Evolutionary conservation across 2,329 filamentous ascomycete genomes (phyloP).

Genomic region (Aspergillus transmontanensis): DNA sequence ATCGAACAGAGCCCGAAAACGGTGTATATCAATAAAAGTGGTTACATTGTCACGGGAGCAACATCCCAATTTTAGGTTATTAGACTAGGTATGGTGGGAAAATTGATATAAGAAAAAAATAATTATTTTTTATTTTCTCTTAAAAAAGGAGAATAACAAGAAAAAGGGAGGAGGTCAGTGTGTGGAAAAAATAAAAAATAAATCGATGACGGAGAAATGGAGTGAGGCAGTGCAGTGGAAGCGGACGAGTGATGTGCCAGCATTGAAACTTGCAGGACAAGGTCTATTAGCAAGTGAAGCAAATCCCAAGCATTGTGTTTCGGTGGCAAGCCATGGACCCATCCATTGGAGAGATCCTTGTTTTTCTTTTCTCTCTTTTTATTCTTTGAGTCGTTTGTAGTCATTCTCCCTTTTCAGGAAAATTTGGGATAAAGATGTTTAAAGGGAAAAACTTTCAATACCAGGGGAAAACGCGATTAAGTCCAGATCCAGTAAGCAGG

Average conservation of each 20-base stretch:
- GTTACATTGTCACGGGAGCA: not conserved
- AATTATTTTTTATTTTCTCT: not conserved
- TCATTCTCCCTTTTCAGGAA: not conserved
- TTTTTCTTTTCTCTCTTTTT: not conserved
- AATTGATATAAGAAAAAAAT: not conserved
- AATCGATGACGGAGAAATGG: conserved; percentile 6
- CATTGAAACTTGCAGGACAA: conserved; percentile 15
- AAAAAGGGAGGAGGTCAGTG: not conserved
- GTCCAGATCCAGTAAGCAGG: not conserved
- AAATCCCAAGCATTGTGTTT: conserved; percentile 8
- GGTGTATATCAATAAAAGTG: not conserved
- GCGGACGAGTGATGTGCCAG: conserved; percentile 23
- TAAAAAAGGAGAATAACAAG: not conserved
- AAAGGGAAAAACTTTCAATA: not conserved
- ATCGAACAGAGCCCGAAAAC: not conserved
- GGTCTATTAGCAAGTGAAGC: conserved; percentile 7
- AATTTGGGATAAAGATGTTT: not conserved
- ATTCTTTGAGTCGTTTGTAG: not conserved
- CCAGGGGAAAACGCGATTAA: not conserved
- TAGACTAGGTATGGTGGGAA: not conserved
- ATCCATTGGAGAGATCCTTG: not conserved
- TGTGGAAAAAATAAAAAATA: conserved; percentile 1
- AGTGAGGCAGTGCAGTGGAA: conserved; percentile 38
- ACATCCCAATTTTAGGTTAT: not conserved
- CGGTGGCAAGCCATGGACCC: conserved; percentile 3